Base-by-base conservation (phyloP, 352 stramenopile genomes). In the Phytophthora lateralis region DNA sequence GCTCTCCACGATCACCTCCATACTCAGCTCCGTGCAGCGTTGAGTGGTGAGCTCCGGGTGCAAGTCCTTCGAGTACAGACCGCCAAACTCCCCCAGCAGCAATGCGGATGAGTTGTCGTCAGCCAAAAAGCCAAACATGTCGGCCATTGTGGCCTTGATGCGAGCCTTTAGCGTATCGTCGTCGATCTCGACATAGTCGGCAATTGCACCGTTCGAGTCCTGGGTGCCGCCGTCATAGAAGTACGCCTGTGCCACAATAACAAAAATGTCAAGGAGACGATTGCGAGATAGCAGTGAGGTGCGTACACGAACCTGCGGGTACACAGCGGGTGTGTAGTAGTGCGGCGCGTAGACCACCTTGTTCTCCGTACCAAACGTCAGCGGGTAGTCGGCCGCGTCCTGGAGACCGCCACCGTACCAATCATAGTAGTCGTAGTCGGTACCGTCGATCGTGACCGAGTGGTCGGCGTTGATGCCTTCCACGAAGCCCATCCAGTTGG, bases 271-370 rank as follows among this genome's bases (percentile, higher is more conserved):
- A 32, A 32, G 27, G 27, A 32, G 2, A 11, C 27, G 7, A 32
- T 32, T 6, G 11, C 27, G 27, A 32, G 27, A 1, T 32, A 32
- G 27, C 27, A 32, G 7, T 10, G 27, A 6, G 1, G 6, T 32
- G 8, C 8, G 27, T 11, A 10, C 27, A 32, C 27, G 27, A 32
- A 53, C 15, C 49, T 89, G 71, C 0, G 80, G 80, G 21, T 81
- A 89, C 54, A 88, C 79, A 1, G 77, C 75, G 2, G 83, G 78
- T 4, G 78, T 89, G 67, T 88, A 85, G 56, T 89, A 93, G 63
- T 93, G 84, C 26, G 84, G 84, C 2, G 82, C 84, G 46, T 85
- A 93, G 6, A 93, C 84, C n/a, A 93, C 65, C 50, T 93, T 93
- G 57, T 88, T 65, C 6, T 69, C 39, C 8, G 75, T 62, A 8